A percentile compares a stretch with the other conserved stretches of the same genome.
Conservation (phyloP, 441 rosid species). For the Daphne laureola region DNA sequence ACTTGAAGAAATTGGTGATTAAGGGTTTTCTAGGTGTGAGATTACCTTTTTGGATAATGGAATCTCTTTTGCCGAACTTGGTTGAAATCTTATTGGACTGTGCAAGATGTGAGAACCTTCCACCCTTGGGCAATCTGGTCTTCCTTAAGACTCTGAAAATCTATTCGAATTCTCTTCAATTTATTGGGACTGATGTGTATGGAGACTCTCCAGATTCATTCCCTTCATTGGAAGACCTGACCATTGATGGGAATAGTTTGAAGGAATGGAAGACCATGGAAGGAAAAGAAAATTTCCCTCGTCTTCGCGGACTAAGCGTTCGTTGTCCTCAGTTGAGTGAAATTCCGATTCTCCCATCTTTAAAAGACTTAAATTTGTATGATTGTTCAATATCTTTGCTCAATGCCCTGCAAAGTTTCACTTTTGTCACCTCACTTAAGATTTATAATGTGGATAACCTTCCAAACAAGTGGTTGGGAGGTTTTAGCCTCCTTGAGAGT, state of each 20-base stretch:
- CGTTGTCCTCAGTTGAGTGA: constrained; percentile 7
- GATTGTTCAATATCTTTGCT: background rate
- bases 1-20: constrained; percentile 7
- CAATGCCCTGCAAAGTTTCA: background rate
- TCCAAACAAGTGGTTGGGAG: constrained; percentile 7
- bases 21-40: background rate
- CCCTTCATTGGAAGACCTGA: background rate
- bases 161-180: background rate
- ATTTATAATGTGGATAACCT: background rate
- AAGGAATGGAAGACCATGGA: constrained; percentile 9
- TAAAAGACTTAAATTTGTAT: background rate
- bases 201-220: constrained; percentile 9
- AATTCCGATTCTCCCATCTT: constrained; percentile 8
- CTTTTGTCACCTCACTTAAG: background rate
- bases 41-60: constrained; percentile 14
- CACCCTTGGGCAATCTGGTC: constrained; percentile 14
- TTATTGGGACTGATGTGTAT: constrained; percentile 1
- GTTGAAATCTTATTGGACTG: constrained; percentile 8
- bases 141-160: constrained; percentile 2
- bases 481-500: background rate
- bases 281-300: constrained; percentile 6
- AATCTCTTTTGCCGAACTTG: constrained; percentile 15
- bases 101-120: constrained; percentile 12
- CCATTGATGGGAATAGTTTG: background rate
- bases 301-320: background rate